Evolutionary conservation across 208 protist genomes (phyloP).

Genomic region (Leishmania arabica): DNA sequence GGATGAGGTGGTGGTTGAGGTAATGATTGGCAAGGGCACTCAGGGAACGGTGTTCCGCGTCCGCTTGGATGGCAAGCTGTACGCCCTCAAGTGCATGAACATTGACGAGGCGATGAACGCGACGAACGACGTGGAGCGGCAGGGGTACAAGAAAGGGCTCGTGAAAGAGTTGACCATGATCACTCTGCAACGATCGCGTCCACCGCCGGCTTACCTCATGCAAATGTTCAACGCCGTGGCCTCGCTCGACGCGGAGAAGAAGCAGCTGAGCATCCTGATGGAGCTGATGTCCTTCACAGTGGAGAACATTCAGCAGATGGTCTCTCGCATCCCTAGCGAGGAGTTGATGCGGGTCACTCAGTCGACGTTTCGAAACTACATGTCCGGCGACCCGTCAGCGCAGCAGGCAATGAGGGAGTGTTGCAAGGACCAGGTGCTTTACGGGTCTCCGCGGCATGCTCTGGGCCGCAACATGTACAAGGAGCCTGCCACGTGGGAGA

Average conservation of each 20-base stretch:
- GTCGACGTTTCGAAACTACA: slow-evolving; percentile 65
- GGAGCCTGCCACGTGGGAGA: slow-evolving; percentile 71
- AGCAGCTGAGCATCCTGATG: slow-evolving; percentile 81
- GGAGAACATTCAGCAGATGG: slow-evolving; percentile 78
- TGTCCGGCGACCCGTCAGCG: slow-evolving; percentile 28
- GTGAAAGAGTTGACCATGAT: slow-evolving; percentile 91
- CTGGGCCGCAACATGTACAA: slow-evolving; percentile 66
- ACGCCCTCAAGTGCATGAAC: slow-evolving; percentile 87
- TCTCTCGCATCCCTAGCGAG: slow-evolving; percentile 65
- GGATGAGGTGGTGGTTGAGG: slow-evolving; percentile 64
- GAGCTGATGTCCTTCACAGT: slow-evolving; percentile 87
- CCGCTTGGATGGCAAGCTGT: slow-evolving; percentile 67
- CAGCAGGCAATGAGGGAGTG: slow-evolving; percentile 33
- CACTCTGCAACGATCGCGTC: slow-evolving; percentile 47
- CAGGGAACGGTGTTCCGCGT: slow-evolving; percentile 87
- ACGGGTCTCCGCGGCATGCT: slow-evolving; percentile 57
- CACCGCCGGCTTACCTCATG: slow-evolving; percentile 68
- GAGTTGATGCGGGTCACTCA: slow-evolving; percentile 76
- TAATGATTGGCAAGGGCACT: slow-evolving; percentile 71
- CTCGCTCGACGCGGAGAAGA: slow-evolving; percentile 46
- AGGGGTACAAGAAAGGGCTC: slow-evolving; percentile 81
- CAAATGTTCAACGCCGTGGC: slow-evolving; percentile 85
- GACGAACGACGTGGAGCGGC: slow-evolving; percentile 72
- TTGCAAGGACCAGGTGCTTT: slow-evolving; percentile 42
- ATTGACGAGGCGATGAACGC: slow-evolving; percentile 74